phyloP scores from a whole-genome alignment of 2,329 filamentous ascomycete species.

The Lasiodiplodia theobromae region DNA sequence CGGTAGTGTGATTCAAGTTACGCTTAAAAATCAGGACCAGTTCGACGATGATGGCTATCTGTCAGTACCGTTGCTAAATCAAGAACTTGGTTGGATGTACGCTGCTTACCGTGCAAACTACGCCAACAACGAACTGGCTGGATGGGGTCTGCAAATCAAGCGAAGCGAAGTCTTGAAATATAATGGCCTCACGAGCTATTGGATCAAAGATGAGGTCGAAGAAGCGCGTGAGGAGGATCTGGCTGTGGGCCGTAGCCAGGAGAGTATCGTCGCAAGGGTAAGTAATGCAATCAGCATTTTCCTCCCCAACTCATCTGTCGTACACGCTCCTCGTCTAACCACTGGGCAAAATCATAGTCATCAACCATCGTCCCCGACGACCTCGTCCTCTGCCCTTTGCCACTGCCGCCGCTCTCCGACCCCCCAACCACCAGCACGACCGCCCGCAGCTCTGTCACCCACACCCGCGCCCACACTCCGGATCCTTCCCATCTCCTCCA shows the following conservation, averaged over 20 bases:
- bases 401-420: background rate
- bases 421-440: background rate
- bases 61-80: constrained; percentile 58
- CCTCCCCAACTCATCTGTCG: background rate
- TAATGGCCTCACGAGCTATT: constrained; percentile 52
- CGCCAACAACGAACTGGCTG: constrained; percentile 59
- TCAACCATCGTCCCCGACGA: background rate
- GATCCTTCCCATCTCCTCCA: constrained; percentile 1
- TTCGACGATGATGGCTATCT: constrained; percentile 62
- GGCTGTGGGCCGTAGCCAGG: constrained; percentile 40
- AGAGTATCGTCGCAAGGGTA: constrained; percentile 16
- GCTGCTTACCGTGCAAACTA: constrained; percentile 63
- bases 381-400: constrained; percentile 9
- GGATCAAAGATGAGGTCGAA: constrained; percentile 32
- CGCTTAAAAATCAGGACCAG: constrained; percentile 62
- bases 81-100: constrained; percentile 56
- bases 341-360: background rate
- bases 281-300: constrained; percentile 6
- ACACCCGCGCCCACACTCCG: background rate
- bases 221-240: constrained; percentile 36
- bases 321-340: background rate
- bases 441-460: background rate
- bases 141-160: constrained; percentile 64
- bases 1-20: constrained; percentile 20
- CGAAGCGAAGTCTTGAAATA: constrained; percentile 66